Base-by-base conservation (phyloP, 768 basidiomycete species). In the Termitomyces sp. region DNA sequence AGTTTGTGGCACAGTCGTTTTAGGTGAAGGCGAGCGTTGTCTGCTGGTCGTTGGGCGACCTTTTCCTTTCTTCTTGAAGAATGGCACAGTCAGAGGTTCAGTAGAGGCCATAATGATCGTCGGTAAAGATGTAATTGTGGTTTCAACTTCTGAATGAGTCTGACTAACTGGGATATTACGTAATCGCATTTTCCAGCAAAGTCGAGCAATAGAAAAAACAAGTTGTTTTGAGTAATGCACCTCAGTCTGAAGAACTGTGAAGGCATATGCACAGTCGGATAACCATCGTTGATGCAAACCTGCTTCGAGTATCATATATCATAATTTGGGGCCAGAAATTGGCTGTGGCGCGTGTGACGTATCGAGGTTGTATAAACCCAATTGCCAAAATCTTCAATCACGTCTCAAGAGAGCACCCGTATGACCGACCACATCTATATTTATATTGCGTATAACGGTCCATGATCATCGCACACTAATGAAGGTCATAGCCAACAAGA, bases 1-100 rank as follows among this genome's bases (percentile, higher is more conserved):
- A 9, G 77, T 24, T 22, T 50, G 42, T 24, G 51, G 51, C 2
- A 55, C 44, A 38, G 52, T 57, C 15, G 58, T 64, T 53, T 52
- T 74, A 64, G 90, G 89, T 0, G 89, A 91, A 6, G 78, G 69
- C 3, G 92, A 92, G 28, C 94, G 84, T 68, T 90, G 89, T 40
- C 96, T 84, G 3, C 82, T 73, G 0, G 90, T 91, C 4, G 86
- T 81, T 15, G 94, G 94, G 1, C 94, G 83, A 3, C 87, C 81
- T 66, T 88, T 90, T 44, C 90, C 88, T 67, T 81, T 81, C 70
- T 89, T 92, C 77, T 91, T 96, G 78, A 96, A 93, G 76, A 97
- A 95, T 3, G 92, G 88, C 0, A 96, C 92, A 51, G 80, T 84
- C 15, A 82, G 68, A 33, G 67, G 59, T 59, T 69, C 73, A 42